Evolutionary conservation across 73 alveolate genomes (phyloP), one percentile per base, ranked within the genome.

Genomic region (Blepharisma stoltei): DNA sequence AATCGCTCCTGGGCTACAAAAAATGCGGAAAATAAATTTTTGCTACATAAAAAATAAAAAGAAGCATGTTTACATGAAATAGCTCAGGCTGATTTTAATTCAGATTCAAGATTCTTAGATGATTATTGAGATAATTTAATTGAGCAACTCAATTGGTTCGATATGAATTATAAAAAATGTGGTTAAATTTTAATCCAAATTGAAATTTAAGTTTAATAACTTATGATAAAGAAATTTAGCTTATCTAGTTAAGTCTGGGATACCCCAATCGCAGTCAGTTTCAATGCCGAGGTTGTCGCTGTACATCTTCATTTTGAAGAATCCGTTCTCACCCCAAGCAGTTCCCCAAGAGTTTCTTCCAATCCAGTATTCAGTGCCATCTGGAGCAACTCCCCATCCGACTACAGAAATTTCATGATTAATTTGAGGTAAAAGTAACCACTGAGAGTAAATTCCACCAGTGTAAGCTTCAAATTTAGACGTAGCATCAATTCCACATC

Each of bases 331-430:
- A 38, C 99, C 99, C 99, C 99, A 94, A 88, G 83, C 86, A 50
- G 91, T 70, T 46, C 99, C 99, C 97, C 94, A 92, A n/a, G 97
- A 83, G 86, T 94, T 94, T 87, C 97, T 92, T 6, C 94, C 90
- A 55, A 84, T 85, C 96, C 97, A 94, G 79, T 83, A 94, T 67
- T 89, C 91, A 47, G 7, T 71, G 23, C 96, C 96, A 54, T 89
- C 77, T 43, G 46, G 92, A 14, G 94, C 95, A 82, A 84, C 88
- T 38, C 99, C 99, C 45, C 95, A 95, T 48, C 89, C 94, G 44
- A 90, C 92, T 48, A 93, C 91, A 32, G 90, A 81, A 7, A 90
- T 84, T 49, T 83, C 85, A 65, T 93, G 97, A 71, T 93, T 88
- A 41, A 81, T 54, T 5, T 69, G 80, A 71, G 91, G 78, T 6